Base-by-base conservation (phyloP, 148 eudicot genomes). In the Amaranthus cruentus region DNA sequence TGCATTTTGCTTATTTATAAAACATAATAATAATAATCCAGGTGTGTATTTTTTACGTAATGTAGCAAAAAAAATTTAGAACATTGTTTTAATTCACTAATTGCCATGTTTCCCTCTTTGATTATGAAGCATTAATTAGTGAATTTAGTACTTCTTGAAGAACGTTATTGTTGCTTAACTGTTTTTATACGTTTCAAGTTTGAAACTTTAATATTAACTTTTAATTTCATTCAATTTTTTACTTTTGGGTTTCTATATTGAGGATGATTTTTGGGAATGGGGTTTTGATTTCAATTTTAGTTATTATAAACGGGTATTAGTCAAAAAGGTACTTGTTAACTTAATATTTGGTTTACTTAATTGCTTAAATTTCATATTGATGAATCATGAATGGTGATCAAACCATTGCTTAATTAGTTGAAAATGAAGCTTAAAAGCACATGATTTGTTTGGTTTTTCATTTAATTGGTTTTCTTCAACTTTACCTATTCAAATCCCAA, bases 261-360 rank as follows among this genome's bases (percentile, higher is more conserved):
- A 61, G 8, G 46, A 13, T 71, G 72, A 47, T 59, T 53, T 73
- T 69, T 65, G 77, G 51, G 56, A 70, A 15, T 76, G 74, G 60
- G 79, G 62, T 13, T 7, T 38, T 18, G 38, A 28, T 54, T 2
- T 46, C 28, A 47, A 47, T 14, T 53, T 0, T 54, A 53, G 12
- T 62, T 43, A 70, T 69, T 62, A 38, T 3, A 52, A 28, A 7
- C 47, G 62, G 58, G 55, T 42, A 56, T 56, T 43, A 21, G 80
- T 78, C 76, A 72, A 78, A 78, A 72, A 58, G 80, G 80, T 68
- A 49, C 59, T 28, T 66, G 12, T 18, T 78, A 52, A 72, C 81
- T 73, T 78, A 68, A 73, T 54, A 7, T 67, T 5, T 62, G 4
- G 64, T 15, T 73, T 10, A 78, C 62, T 52, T 28, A 28, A 28